Evolutionary conservation across 2,329 filamentous ascomycete species (phyloP).

Genomic region (Claviceps capensis): DNA sequence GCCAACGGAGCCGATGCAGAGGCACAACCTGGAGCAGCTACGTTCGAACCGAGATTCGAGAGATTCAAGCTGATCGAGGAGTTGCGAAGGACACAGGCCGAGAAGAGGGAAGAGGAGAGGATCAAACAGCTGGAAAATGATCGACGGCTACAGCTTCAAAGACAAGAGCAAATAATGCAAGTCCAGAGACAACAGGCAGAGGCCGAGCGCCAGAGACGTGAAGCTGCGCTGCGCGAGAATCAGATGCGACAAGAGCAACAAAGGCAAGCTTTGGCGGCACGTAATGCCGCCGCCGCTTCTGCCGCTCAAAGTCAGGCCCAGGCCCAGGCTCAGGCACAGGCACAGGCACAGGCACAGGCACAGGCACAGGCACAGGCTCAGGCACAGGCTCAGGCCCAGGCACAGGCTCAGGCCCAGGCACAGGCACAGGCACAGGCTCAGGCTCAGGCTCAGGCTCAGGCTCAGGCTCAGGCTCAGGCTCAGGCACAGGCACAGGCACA

Average conservation of each 20-base stretch:
- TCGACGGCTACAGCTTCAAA: conserved; percentile 34
- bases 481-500: conserved; percentile 8
- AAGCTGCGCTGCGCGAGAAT: conserved; percentile 22
- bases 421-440: conserved; percentile 4
- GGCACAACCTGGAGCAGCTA: conserved; percentile 53
- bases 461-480: conserved; percentile 12
- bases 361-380: background rate
- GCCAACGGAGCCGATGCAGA: conserved; percentile 53
- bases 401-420: background rate
- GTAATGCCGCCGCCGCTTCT: conserved; percentile 11
- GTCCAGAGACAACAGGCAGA: conserved; percentile 32
- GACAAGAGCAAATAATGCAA: conserved; percentile 28
- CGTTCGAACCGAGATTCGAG: conserved; percentile 77
- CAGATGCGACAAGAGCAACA: conserved; percentile 24
- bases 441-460: background rate
- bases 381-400: conserved; percentile 4
- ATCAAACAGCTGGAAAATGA: conserved; percentile 48
- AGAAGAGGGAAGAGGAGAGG: conserved; percentile 66
- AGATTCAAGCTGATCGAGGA: conserved; percentile 83
- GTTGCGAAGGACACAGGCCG: conserved; percentile 64
- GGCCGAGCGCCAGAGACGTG: conserved; percentile 27
- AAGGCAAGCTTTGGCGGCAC: conserved; percentile 19
- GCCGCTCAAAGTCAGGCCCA: conserved; percentile 15
- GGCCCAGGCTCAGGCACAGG: conserved; percentile 8
- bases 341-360: conserved; percentile 1